Base-by-base conservation (phyloP, 345 rosid genomes). In the Pugionium cornutum region DNA sequence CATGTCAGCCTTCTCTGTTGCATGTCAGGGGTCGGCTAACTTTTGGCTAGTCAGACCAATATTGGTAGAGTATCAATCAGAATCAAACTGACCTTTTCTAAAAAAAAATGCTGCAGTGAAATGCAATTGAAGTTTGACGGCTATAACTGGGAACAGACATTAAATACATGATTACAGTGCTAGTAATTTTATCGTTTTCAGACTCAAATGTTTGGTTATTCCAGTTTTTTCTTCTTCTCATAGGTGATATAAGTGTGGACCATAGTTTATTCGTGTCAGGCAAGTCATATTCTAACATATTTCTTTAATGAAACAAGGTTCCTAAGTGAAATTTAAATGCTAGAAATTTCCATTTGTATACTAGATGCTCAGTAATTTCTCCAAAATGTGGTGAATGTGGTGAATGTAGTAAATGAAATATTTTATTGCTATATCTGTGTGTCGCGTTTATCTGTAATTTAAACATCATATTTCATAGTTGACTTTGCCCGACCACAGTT, bases 391-490 rank as follows among this genome's bases (percentile, higher is more conserved):
- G 33, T 51, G 18, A 18, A 18, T n/a, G 18, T 18, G 18, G 18
- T 31, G 11, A 9, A 37, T 35, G 60, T 7, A 25, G 44, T 35
- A 1, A 4, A 30, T 48, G 41, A 29, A 9, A 37, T 58, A 18
- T 31, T 30, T n/a, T 30, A 33, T 52, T 61, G 46, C 53, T 35
- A 25, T 67, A 62, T 54, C 47, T 52, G 30, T 48, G 2, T 33
- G 4, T 28, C 43, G 27, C 6, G 9, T 75, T 28, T 53, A 4
- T 11, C 32, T 1, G n/a, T 58, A 43, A 18, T 40, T 18, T 41
- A 56, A 53, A 62, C 48, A 68, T 69, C 45, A 7, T 74, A 25
- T 58, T 33, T 30, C 60, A 9, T 27, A 4, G 1, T 27, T 53
- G 39, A 70, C n/a, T 31, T 64, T 31, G 32, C 4, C 2, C 2